These are phyloP conservation scores for Lippia alba DNA, from an alignment of 305 asterid genomes.

Conservation along the genomic window DNA sequence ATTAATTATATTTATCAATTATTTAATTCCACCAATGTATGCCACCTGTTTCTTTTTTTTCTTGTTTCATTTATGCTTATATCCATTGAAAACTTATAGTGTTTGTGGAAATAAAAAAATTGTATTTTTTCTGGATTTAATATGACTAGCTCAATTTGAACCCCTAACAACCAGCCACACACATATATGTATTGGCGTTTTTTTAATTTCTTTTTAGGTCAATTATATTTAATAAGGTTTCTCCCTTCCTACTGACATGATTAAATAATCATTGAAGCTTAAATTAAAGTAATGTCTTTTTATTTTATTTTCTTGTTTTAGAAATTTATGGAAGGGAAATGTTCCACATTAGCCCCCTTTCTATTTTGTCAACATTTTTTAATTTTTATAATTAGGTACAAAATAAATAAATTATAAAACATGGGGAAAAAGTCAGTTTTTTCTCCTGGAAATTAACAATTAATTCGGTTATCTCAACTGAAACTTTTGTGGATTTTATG, in stretches of 20 bases:
- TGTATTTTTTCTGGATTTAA: not conserved
- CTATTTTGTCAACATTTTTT: too few species aligned
- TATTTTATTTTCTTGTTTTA: not conserved
- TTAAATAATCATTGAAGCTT: conserved; percentile 1
- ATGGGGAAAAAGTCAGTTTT: not conserved
- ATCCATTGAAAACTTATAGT: not conserved
- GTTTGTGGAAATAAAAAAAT: not conserved
- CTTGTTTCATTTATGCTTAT: not conserved
- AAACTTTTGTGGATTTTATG: conserved; percentile 33
- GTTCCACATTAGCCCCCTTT: conserved; percentile 34
- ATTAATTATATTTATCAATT: too few species aligned
- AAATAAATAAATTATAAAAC: not conserved
- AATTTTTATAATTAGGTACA: conserved; percentile 20
- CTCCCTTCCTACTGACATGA: not conserved
- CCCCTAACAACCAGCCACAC: conserved; percentile 33
- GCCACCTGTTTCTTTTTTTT: not conserved
- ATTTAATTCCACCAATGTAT: not conserved
- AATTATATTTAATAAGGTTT: too few species aligned
- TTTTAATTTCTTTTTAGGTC: too few species aligned
- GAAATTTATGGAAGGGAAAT: conserved; percentile 19
- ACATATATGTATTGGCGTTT: not conserved
- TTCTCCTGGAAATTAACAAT: not conserved
- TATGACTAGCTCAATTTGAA: not conserved
- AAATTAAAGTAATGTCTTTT: conserved; percentile 10
- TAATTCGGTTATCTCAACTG: not conserved